Evolutionary conservation across 2,329 filamentous ascomycete genomes (phyloP), one percentile per base, ranked within the genome.

Genomic region (Trichoderma afroharzianum): DNA sequence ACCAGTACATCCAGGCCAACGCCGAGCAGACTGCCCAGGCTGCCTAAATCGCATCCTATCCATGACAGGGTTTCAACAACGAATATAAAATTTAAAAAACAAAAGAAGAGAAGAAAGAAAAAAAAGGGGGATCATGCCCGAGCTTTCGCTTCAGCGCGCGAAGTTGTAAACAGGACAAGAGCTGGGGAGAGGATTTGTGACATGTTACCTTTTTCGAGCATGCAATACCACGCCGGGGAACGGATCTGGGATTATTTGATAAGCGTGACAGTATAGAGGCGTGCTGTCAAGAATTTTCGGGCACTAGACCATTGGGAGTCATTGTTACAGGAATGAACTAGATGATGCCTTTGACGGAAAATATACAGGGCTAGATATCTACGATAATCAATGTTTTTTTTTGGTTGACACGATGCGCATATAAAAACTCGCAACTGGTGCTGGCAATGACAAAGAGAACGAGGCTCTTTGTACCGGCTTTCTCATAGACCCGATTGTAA

Each of bases 1-100:
- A 95, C 87, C 91, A 95, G 83, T 97, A 96, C 86, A 82, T 97
- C 77, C 90, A 95, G 85, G 75, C 77, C 71, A 84, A 86, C 81
- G 83, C 86, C 77, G 79, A 84, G 28, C 15, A 69, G 66, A 57
- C 39, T n/a, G 39, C 36, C 8, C 66, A 69, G 66, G 24, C 66
- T 26, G 66, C 66, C 39, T 69, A 69, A 69, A 69, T 14, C 36
- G 55, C 55, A 62, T 53, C 12, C 6, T 11, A 62, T 28, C 57
- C n/a, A n/a, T 24, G 39, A 50, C 61, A 18, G 15, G 28, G 30
- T 24, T 50, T 63, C 47, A 50, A 50, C 24, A 24, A 36, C 15
- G n/a, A 57, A 63, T 33, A 53, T 43, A 15, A 26, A 50, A 62
- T 28, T 28, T 43, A 5, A 36, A 69, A 69, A 57, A 67, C 8